Base-by-base conservation (phyloP, 2,329 filamentous ascomycete genomes). In the Calonectria pauciramosa region DNA sequence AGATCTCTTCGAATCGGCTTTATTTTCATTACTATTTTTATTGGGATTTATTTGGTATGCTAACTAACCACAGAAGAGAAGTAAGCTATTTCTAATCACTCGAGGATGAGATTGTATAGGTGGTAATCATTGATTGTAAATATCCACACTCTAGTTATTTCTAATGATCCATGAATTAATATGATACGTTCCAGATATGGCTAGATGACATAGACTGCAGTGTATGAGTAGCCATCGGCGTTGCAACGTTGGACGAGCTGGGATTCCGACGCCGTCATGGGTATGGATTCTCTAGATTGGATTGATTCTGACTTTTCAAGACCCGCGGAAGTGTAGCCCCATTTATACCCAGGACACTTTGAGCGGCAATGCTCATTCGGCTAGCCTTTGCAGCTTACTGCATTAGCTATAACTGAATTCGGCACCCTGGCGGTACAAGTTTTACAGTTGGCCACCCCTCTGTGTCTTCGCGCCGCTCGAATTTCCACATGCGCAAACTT, bases 161-260 rank as follows among this genome's bases (percentile, higher is more conserved):
- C 13, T 14, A 6, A 11, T 38, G 36, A 13, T 4, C 16, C 38
- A 41, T 8, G 30, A 32, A 32, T 32, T 32, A 32, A 4, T 4
- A 32, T 32, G 34, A 14, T 2, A 36, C 34, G 41, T 3, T 44
- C 16, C 41, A n/a, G 41, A n/a, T 8, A 44, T 44, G 16, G 41
- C 18, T 13, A 44, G 18, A 44, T n/a, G 16, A 18, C 18, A 44
- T 38, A n/a, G 41, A 16, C 41, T n/a, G 18, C 4, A 3, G 7
- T n/a, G 18, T 18, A 20, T 44, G 3, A 52, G 38, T 78, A 81
- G 36, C 79, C 79, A 16, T 77, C 73, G 8, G 76, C 73, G 36
- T 78, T 76, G 30, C 79, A 76, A 26, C 76, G 77, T 54, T 72
- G 75, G 36, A 69, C 51, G 23, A 34, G 36, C 20, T 23, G 47